These are phyloP conservation scores for Aspergillus sp. DNA, from an alignment of 2,329 filamentous ascomycete species.

Conservation along the genomic window DNA sequence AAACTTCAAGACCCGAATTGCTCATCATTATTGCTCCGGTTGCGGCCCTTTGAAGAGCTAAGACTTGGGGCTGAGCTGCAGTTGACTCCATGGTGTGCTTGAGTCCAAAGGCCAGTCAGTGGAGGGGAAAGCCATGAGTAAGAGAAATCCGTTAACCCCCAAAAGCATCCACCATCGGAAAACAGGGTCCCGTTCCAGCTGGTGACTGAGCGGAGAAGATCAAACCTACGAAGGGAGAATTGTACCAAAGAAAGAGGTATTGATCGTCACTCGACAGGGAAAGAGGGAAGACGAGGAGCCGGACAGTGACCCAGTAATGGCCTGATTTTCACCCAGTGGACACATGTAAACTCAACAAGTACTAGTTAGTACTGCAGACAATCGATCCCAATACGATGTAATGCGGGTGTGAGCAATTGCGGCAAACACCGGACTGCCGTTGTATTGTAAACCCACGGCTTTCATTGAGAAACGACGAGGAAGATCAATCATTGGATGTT, in stretches of 20 bases:
- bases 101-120: background rate
- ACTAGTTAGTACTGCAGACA: background rate
- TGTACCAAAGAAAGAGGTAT: background rate
- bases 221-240: background rate
- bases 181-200: background rate
- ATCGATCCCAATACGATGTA: too few relatives aligned
- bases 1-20: slow-evolving; percentile 5
- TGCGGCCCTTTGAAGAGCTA: slow-evolving; percentile 9
- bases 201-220: background rate
- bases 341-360: background rate
- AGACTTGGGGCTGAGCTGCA: background rate
- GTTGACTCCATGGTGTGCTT: slow-evolving; percentile 11
- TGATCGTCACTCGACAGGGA: slow-evolving; percentile 13
- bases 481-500: slow-evolving; percentile 4
- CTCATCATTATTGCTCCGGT: slow-evolving; percentile 15
- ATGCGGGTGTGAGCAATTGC: too few relatives aligned
- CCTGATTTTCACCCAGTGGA: background rate
- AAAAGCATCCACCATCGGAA: background rate
- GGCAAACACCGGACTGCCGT: too few relatives aligned
- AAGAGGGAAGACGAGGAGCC: background rate
- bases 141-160: slow-evolving; percentile 1
- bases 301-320: background rate
- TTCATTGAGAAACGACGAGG: background rate
- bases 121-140: background rate
- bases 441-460: too few relatives aligned